Evolutionary conservation across 2,329 filamentous ascomycete species (phyloP), one percentile per base, ranked within the genome.

Genomic region (Phaeosphaeriaceae sp.): DNA sequence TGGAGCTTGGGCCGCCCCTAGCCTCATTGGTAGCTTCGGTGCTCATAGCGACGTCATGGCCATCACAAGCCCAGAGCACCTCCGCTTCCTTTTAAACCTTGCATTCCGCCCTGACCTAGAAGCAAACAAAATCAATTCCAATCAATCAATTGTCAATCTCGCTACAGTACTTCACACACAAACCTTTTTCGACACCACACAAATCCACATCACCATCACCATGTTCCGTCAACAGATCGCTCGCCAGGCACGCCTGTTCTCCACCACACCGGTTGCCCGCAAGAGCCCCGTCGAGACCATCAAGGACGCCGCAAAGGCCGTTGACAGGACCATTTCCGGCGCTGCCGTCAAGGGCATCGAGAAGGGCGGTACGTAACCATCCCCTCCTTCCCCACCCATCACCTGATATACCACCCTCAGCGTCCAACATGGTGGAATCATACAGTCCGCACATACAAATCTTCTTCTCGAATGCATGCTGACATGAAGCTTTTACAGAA

Each of bases 261-360:
- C 83, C 70, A 86, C 84, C 60, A 82, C 85, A 11, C 71, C 79
- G 41, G 67, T 76, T 46, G 68, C 75, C 20, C 77, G 84, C 53
- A 88, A 85, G 76, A 79, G 81, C 42, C 81, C 83, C 36, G 75
- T 85, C 48, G 85, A 88, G 46, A 71, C 78, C 7, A 83, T 83
- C 64, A 88, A 88, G 75, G 85, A 88, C 44, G 82, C 84, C 0
- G 73, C 85, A 48, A 86, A 88, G 78, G 81, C 79, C 54, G 84
- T 85, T 20, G 86, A 89, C 73, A 78, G 82, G 60, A 80, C 79
- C 21, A 80, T 87, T 36, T 83, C 85, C 0, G 80, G 86, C 71
- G 82, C 77, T 24, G 82, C 83, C 11, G 84, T 89, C 21, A 85
- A 85, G 76, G 87, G 86, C 47, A 87, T 89, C 60, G 84, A 89